These are phyloP conservation scores for Ballota nigra DNA, from an alignment of 257 asterid species.

Conservation along the genomic window DNA sequence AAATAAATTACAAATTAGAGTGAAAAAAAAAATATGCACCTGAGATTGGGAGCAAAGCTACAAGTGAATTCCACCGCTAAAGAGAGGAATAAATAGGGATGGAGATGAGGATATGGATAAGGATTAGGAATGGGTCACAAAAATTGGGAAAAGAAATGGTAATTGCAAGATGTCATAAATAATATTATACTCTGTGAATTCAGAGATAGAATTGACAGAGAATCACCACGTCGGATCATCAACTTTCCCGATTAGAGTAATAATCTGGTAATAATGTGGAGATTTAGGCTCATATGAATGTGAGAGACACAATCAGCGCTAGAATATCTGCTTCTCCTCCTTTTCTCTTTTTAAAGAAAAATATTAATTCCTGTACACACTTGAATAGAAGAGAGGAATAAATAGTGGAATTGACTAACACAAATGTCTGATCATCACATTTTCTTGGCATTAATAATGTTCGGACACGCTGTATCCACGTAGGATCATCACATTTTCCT, in stretches of 20 bases:
- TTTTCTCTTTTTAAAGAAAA: too few relatives aligned
- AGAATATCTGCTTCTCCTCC: too few relatives aligned
- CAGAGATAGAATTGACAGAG: background rate
- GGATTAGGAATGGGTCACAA: slow-evolving; percentile 20
- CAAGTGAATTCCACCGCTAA: background rate
- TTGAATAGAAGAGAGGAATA: too few relatives aligned
- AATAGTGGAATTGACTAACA: too few relatives aligned
- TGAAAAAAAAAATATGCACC: background rate
- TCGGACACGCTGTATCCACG: too few relatives aligned
- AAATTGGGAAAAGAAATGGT: background rate
- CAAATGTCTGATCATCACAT: too few relatives aligned
- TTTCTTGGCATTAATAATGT: too few relatives aligned
- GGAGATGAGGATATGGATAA: slow-evolving; percentile 1
- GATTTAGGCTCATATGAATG: too few relatives aligned
- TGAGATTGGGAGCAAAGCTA: background rate
- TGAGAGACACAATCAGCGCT: too few relatives aligned
- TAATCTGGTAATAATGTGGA: too few relatives aligned
- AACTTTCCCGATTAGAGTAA: background rate
- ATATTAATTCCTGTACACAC: too few relatives aligned
- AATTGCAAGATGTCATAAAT: background rate
- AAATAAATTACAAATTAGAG: background rate
- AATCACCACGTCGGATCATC: background rate
- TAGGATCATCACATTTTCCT: too few relatives aligned
- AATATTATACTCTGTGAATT: background rate
- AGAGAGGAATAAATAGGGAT: slow-evolving; percentile 7